Conservation (phyloP, 2,329 filamentous ascomycete genomes). For the Colletotrichum melonis region DNA sequence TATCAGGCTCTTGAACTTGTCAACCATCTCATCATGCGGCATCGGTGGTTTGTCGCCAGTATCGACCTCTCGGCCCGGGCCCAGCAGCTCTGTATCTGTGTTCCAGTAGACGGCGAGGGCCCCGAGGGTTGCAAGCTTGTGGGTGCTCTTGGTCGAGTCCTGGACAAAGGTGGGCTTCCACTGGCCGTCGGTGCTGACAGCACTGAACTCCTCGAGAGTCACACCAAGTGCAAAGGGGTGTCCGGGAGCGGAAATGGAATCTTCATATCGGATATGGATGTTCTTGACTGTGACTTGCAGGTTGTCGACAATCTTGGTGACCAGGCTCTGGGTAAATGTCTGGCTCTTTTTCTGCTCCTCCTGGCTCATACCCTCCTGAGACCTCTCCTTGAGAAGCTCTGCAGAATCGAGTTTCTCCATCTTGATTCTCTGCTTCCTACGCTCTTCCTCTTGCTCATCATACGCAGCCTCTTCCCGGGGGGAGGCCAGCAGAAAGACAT, state of each 20-base stretch:
- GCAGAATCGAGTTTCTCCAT: conserved; percentile 99
- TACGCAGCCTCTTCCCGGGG: conserved; percentile 96
- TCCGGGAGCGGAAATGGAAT: conserved; percentile 92
- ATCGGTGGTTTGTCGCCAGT: conserved; percentile 69
- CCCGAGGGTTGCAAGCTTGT: conserved; percentile 93
- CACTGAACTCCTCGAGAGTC: conserved; percentile 95
- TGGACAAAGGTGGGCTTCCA: conserved; percentile 98
- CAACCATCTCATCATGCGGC: conserved; percentile 80
- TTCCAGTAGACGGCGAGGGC: conserved; percentile 98
- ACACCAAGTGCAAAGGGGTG: conserved; percentile 95
- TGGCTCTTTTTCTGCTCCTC: conserved; percentile 98
- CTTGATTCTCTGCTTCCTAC: conserved; percentile 89
- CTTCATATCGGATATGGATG: conserved; percentile 97
- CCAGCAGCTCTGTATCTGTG: conserved; percentile 87
- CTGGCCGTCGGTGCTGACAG: conserved; percentile 92
- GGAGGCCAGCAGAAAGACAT: conserved; percentile 94
- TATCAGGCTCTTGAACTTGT: conserved; percentile 83
- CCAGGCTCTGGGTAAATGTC: conserved; percentile 94
- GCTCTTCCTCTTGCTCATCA: conserved; percentile 91
- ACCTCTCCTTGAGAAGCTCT: conserved; percentile 91
- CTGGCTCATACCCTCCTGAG: conserved; percentile 89
- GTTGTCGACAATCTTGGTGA: conserved; percentile 98
- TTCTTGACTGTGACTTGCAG: conserved; percentile 98
- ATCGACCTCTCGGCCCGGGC: conserved; percentile 80
- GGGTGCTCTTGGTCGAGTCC: conserved; percentile 82